Evolutionary conservation across 2,329 filamentous ascomycete genomes (phyloP), one percentile per base, ranked within the genome.

Genomic region (Myriangium duriaei): DNA sequence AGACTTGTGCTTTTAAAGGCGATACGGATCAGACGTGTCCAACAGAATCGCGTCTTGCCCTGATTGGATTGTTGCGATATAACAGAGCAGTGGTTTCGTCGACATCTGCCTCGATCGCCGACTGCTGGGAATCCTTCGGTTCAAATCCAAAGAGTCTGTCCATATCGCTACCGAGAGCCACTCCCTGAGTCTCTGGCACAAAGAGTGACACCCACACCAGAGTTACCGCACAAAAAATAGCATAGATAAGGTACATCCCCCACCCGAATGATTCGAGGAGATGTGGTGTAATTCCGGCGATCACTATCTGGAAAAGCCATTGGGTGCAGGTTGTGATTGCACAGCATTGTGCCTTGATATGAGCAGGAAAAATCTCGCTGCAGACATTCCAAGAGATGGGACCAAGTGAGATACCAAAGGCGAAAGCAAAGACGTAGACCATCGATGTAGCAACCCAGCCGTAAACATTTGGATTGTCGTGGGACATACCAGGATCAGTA

Each of bases 301-400:
- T 47, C 19, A 47, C 46, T n/a, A 46, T 39, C 40, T 48, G 47
- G 21, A 49, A 45, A 4, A 49, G 32, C 47, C 45, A 49, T 18
- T 49, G 45, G 2, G 34, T 37, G 9, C 41, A 44, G 13, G 41
- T 45, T 12, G 44, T 46, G 2, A 45, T 35, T 5, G 40, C 42
- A 7, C 48, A 42, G n/a, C 39, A 45, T n/a, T 34, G 17, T 5
- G 30, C 32, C 5, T 40, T 34, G 4, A 42, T 32, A 30, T 17
- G 31, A 4, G 28, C 9, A 6, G 36, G 36, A 19, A 41, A 41
- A 26, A 44, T 38, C 34, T 45, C 43, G 11, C 37, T 24, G 28
- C 37, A 39, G 17, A 36, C 26, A 18, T 44, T 41, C 31, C 32
- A 47, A 11, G 42, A 42, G 14, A 47, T 30, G 5, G 44, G 44